Base-by-base conservation (phyloP, 495 filamentous ascomycete species). In the Lasiosphaeria hispida region DNA sequence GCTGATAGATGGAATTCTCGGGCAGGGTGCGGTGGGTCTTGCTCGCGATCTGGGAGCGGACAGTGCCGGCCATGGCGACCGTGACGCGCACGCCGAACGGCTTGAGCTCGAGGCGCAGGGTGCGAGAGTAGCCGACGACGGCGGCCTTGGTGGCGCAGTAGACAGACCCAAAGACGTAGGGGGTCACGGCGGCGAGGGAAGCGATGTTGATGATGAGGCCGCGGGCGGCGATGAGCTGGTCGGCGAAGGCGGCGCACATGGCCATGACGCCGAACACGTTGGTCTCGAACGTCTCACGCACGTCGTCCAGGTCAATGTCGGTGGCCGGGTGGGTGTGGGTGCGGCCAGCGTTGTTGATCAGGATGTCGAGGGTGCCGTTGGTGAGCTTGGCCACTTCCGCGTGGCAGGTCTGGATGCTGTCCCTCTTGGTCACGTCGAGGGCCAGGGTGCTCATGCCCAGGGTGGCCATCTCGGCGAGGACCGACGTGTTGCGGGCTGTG, bases 301-400 rank as follows among this genome's bases (percentile, higher is more conserved):
- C 81, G 33, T 77, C 74, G 4, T 78, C 67, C 0, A 85, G 54
- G 34, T 74, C 66, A 18, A 79, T 72, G 58, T 87, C 85, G 4
- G 83, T 70, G 5, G 76, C 72, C 0, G 85, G 84, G 53, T 74
- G 72, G 6, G 79, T 77, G 58, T 79, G 72, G 3, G 70, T 75
- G 43, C 72, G 74, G 23, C 85, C 85, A 77, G 85, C 85, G 63
- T 89, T 89, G 66, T 90, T 90, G 54, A 90, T 77, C 14, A 88
- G 75, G 50, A 81, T 79, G 65, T 87, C 81, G n/a, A 89, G 72
- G 49, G 65, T 79, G 10, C 82, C 83, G 49, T 75, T 76, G 0
- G 82, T 86, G 35, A 81, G 55, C n/a, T 69, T 64, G 30, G 69
- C 69, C 13, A 85, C 79, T 9, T 74, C 72, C 7, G 66, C 64